Percentiles rank a stretch among this genome's conserved stretches.
Conservation (phyloP, 164 flowering plant species). For the Litsea cubeba region DNA sequence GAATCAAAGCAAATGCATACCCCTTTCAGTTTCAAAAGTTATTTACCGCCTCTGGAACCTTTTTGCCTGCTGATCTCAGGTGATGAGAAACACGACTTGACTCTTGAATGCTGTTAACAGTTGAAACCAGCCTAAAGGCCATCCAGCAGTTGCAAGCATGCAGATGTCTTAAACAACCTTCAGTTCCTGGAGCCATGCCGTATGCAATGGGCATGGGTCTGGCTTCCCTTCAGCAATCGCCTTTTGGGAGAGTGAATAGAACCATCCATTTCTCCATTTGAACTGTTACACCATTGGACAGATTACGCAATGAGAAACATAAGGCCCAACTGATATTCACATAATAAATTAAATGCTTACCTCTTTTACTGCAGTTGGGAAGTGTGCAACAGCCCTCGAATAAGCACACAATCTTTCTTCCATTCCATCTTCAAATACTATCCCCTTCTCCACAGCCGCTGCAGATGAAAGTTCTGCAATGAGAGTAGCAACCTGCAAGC, state of each 20-base stretch:
- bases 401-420: conserved; percentile 85
- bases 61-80: neutral
- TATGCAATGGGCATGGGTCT: conserved; percentile 77
- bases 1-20: no score
- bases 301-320: neutral
- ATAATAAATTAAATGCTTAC: conserved; percentile 24
- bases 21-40: neutral
- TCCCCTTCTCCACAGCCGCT: conserved; percentile 63
- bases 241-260: conserved; percentile 30
- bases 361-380: conserved; percentile 97
- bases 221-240: conserved; percentile 21
- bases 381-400: conserved; percentile 88
- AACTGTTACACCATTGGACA: conserved; percentile 42
- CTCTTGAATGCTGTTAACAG: neutral
- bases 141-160: neutral
- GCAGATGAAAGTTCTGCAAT: conserved; percentile 82
- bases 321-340: neutral
- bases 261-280: conserved; percentile 85
- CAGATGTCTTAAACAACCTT: conserved; percentile 36
- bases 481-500: conserved; percentile 71
- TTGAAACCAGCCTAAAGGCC: neutral
- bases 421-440: conserved; percentile 27
- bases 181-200: conserved; percentile 66
- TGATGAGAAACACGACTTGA: neutral
- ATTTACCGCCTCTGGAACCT: neutral